Evolutionary conservation across 1,139 yeast genomes (phyloP), one percentile per base, ranked within the genome.

Genomic region (Debaryomyces psychrophilus): DNA sequence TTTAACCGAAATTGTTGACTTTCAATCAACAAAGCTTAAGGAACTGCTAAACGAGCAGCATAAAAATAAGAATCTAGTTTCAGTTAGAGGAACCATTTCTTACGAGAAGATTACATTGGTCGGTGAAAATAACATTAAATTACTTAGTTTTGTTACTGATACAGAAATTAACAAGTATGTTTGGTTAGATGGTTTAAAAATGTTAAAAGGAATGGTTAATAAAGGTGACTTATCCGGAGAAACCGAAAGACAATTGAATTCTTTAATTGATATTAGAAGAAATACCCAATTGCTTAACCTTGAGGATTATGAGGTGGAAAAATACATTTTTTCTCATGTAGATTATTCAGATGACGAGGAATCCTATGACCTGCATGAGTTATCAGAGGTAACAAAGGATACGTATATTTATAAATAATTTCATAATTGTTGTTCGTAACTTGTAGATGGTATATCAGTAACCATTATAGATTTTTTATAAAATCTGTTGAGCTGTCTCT

Each of bases 181-280:
- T 8, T 89, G 95, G 95, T 71, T 85, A 39, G 96, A 89, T 65
- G 96, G 96, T 1, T 65, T 89, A 47, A 82, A 81, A 60, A 73
- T 88, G 77, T 70, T 87, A 54, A 69, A 67, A 51, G 73, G 73
- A 2, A 58, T 63, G 54, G 62, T 59, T 5, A 59, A 61, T 26
- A 60, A 60, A 3, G 70, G 69, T 15, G 66, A 68, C 41, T 69
- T 84, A 37, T 83, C 92, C 0, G 65, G 64, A 2, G 88, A 82
- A 26, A 82, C 95, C 3, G 75, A 75, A 45, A 69, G 66, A 41
- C 92, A 87, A 58, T 71, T 86, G 41, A 73, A 76, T 18, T 71
- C 76, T 38, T 70, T 88, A 54, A 73, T 80, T 31, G 83, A 81
- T 34, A 68, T 87, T 31, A 77, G 92, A 62, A 76, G 78, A 54